Evolutionary conservation across 352 stramenopile genomes (phyloP), one percentile per base, ranked within the genome.

Genomic region (Ophiocytium majus): DNA sequence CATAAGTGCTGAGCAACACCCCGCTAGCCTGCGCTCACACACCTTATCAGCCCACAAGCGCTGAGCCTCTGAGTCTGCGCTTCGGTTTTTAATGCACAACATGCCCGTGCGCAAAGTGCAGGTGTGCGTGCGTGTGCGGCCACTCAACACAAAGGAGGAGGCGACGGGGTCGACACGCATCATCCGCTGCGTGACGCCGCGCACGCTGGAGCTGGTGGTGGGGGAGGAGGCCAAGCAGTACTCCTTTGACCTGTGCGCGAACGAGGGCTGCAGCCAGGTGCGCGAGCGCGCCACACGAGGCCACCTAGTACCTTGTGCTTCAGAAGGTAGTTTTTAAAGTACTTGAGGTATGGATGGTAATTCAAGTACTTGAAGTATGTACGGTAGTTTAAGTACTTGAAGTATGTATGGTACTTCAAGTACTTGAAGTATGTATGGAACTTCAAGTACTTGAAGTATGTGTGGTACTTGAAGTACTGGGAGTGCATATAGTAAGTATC

Each of bases 191-290:
- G 76, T 82, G 34, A 83, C 81, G 50, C 80, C 84, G 10, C 82
- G 57, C n/a, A 33, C 74, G 49, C 74, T 88, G 10, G 84, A 88
- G 57, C 76, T 86, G 28, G 31, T 78, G 35, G 63, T 31, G 1
- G 66, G 66, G 14, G 66, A 78, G 35, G 32, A 37, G 31, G 35
- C 37, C 1, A 82, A 82, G n/a, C 33, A 82, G 35, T 88, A 86
- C 36, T 79, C 75, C 14, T 88, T 88, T 83, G 84, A 88, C 78
- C 81, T 88, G 1, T 88, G 84, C 50, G 80, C 84, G 9, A 76
- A 88, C 76, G 80, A 85, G 64, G 80, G 80, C 10, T 88, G 83
- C 36, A 79, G 35, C 57, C 66, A 78, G 66, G 66, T 78, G 14
- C 14, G 66, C n/a, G n/a, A n/a, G n/a, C n/a, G n/a, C n/a, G n/a